These are phyloP conservation scores for Aspergillus latus DNA, from an alignment of 2,329 filamentous ascomycete species.

Conservation along the genomic window DNA sequence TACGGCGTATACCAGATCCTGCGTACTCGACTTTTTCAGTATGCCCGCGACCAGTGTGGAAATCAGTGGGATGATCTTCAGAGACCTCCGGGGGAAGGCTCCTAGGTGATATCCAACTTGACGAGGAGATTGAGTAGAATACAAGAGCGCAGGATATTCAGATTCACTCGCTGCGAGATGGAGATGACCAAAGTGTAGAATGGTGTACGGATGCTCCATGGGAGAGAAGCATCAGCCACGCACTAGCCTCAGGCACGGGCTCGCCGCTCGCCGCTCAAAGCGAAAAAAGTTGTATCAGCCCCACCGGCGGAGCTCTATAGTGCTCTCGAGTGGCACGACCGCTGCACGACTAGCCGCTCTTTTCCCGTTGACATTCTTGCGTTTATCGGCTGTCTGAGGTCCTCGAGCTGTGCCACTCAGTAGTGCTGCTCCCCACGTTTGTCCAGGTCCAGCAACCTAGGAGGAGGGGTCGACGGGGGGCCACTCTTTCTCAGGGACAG, in stretches of 20 bases:
- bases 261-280: constrained; percentile 8
- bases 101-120: background rate
- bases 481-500: constrained; percentile 8
- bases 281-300: background rate
- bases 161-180: background rate
- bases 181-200: background rate
- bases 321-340: constrained; percentile 8
- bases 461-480: background rate
- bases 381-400: background rate
- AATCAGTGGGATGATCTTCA: constrained; percentile 20
- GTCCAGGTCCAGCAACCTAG: background rate
- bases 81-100: background rate
- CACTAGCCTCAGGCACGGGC: constrained; percentile 13
- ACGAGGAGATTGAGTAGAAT: background rate
- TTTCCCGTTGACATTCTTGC: constrained; percentile 9
- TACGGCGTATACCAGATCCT: constrained; percentile 29
- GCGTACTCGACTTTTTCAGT: constrained; percentile 17
- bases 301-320: constrained; percentile 8
- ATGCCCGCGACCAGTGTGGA: constrained; percentile 19
- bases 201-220: background rate
- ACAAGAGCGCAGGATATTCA: background rate
- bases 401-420: background rate
- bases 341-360: constrained; percentile 1
- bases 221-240: background rate
- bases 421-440: background rate